phyloP scores from a whole-genome alignment of 2,329 filamentous ascomycete genomes.

The Trichoderma koningii region DNA sequence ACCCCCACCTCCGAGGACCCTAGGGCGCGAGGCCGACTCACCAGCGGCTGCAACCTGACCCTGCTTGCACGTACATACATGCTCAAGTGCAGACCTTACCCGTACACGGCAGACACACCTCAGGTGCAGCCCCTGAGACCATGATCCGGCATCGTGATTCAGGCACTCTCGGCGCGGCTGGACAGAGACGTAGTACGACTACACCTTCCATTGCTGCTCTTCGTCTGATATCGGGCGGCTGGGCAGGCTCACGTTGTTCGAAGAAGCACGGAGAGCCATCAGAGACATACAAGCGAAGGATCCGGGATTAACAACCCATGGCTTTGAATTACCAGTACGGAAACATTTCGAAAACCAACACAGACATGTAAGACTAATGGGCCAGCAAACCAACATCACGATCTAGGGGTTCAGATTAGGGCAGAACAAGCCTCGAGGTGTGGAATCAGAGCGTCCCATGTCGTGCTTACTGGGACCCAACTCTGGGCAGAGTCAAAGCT shows the following conservation, averaged over 20 bases:
- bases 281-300: not conserved
- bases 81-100: too few species aligned
- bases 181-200: not conserved
- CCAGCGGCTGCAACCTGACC: too few species aligned
- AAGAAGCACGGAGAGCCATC: not conserved
- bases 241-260: not conserved
- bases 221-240: not conserved
- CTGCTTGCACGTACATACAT: too few species aligned
- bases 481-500: not conserved
- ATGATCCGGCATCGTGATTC: not conserved
- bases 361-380: not conserved
- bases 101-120: not conserved
- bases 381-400: not conserved
- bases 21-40: too few species aligned
- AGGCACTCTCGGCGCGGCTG: not conserved
- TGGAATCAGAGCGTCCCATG: not conserved
- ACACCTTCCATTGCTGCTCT: not conserved
- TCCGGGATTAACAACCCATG: not conserved
- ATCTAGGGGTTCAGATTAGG: not conserved
- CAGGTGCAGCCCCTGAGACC: constrained; percentile 8
- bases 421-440: not conserved
- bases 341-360: not conserved
- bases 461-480: not conserved
- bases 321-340: not conserved
- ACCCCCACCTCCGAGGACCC: too few species aligned